Conservation (phyloP, 768 basidiomycete genomes). For the Crepidotus variabilis region DNA sequence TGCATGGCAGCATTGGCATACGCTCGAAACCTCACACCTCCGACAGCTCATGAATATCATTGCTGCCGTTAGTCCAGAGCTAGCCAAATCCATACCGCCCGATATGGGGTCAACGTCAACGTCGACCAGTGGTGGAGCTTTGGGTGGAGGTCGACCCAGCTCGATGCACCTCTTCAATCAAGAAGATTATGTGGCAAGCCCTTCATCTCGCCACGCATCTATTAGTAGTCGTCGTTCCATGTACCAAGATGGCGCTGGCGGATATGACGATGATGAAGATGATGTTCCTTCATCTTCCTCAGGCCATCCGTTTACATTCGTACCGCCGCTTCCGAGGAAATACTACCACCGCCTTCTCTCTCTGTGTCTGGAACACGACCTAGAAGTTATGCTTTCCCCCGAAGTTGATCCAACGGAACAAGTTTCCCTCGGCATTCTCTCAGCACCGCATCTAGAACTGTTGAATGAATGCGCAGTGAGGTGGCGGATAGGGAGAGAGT, state of each 20-base stretch:
- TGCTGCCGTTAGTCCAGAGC: slow-evolving; percentile 81
- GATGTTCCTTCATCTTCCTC: slow-evolving; percentile 66
- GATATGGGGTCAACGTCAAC: slow-evolving; percentile 3
- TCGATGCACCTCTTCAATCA: slow-evolving; percentile 45
- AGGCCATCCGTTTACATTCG: slow-evolving; percentile 82
- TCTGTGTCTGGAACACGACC: slow-evolving; percentile 76
- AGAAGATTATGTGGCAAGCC: slow-evolving; percentile 25
- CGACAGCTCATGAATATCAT: slow-evolving; percentile 88
- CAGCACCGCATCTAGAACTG: slow-evolving; percentile 71
- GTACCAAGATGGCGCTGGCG: slow-evolving; percentile 34
- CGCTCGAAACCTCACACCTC: slow-evolving; percentile 75
- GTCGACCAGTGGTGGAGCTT: background rate
- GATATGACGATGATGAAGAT: slow-evolving; percentile 31
- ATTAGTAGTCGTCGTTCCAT: slow-evolving; percentile 68
- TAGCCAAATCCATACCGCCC: slow-evolving; percentile 73
- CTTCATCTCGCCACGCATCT: slow-evolving; percentile 51
- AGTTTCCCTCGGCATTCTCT: slow-evolving; percentile 90
- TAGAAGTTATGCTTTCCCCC: slow-evolving; percentile 86
- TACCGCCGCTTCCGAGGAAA: slow-evolving; percentile 83
- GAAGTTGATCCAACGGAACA: slow-evolving; percentile 94
- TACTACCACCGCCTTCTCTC: slow-evolving; percentile 85
- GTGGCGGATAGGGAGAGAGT: slow-evolving; percentile 84
- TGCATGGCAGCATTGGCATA: slow-evolving; percentile 83
- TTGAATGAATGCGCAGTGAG: slow-evolving; percentile 84
- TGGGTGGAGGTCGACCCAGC: slow-evolving; percentile 39